These are phyloP conservation scores for Eleusine coracana DNA, from an alignment of 176 grass and related monocot species.

Conservation along the genomic window DNA sequence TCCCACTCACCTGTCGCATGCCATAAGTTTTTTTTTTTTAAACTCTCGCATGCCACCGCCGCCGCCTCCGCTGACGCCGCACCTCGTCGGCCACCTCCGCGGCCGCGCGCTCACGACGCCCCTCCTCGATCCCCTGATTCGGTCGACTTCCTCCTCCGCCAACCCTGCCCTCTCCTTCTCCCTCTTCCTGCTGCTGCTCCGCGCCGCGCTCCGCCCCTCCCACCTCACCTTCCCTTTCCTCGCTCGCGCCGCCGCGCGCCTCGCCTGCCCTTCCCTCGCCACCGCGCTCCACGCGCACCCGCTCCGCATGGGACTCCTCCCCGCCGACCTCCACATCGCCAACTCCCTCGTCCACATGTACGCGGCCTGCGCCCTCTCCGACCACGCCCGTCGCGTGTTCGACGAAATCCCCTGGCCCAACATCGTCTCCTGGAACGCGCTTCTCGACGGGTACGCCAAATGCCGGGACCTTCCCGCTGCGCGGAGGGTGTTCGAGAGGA, in stretches of 20 bases:
- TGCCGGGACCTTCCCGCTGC: conserved; percentile 54
- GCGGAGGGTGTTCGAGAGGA: conserved; percentile 38
- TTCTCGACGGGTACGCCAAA: conserved; percentile 75
- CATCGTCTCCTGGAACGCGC: conserved; percentile 64
- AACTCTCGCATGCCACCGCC: not conserved
- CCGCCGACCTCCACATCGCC: conserved; percentile 48
- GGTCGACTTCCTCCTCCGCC: conserved; percentile 44
- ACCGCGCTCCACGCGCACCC: conserved; percentile 47
- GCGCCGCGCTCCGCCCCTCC: conserved; percentile 47
- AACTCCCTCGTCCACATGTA: conserved; percentile 60
- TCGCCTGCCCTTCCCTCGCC: conserved; percentile 36
- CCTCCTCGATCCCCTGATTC: conserved; percentile 46
- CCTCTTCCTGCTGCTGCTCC: conserved; percentile 59
- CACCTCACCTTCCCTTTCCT: conserved; percentile 58
- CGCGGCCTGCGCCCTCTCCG: conserved; percentile 38
- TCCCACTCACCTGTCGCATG: not conserved
- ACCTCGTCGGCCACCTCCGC: conserved; percentile 37
- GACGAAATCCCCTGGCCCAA: conserved; percentile 59
- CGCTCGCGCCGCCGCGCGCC: conserved; percentile 40
- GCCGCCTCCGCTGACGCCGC: conserved; percentile 6
- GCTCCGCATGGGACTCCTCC: conserved; percentile 44
- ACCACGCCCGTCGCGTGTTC: conserved; percentile 55
- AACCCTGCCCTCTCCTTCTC: conserved; percentile 44
- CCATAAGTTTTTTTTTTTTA: too few relatives aligned
- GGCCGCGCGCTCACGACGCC: conserved; percentile 30